Evolutionary conservation across 2,329 filamentous ascomycete genomes (phyloP).

Genomic region (Bipolaris sorokiniana): DNA sequence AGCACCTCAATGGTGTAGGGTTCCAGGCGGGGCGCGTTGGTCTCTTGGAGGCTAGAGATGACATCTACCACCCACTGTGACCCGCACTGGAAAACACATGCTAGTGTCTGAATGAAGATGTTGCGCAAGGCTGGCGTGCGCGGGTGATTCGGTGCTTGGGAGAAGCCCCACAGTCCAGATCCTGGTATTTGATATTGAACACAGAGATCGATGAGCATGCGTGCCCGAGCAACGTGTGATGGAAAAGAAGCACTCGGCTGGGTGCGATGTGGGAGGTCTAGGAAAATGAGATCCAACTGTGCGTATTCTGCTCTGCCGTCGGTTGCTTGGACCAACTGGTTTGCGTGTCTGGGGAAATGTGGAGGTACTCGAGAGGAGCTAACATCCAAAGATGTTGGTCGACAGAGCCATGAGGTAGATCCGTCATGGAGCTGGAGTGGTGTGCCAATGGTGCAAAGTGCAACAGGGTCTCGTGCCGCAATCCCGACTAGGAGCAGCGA

Average conservation of each 20-base stretch:
- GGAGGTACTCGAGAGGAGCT: conserved; percentile 14
- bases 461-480: conserved; percentile 50
- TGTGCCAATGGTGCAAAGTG: conserved; percentile 48
- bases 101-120: conserved; percentile 51
- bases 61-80: conserved; percentile 49
- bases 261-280: conserved; percentile 41
- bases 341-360: conserved; percentile 19
- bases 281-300: conserved; percentile 50
- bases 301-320: conserved; percentile 49
- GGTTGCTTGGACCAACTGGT: conserved; percentile 34
- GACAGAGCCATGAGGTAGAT: conserved; percentile 42
- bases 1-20: conserved; percentile 33
- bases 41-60: conserved; percentile 35
- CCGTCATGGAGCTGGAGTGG: conserved; percentile 43
- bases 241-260: conserved; percentile 38
- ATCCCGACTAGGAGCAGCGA: conserved; percentile 50
- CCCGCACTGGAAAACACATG: conserved; percentile 51
- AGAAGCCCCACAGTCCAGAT: conserved; percentile 35
- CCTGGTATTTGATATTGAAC: conserved; percentile 33
- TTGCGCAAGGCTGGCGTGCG: conserved; percentile 50
- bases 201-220: conserved; percentile 45
- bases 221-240: conserved; percentile 39
- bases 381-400: conserved; percentile 36
- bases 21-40: conserved; percentile 12
- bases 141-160: conserved; percentile 36